These are phyloP conservation scores for Oryza coarctata DNA, from an alignment of 176 grass and related monocot genomes.

Conservation along the genomic window DNA sequence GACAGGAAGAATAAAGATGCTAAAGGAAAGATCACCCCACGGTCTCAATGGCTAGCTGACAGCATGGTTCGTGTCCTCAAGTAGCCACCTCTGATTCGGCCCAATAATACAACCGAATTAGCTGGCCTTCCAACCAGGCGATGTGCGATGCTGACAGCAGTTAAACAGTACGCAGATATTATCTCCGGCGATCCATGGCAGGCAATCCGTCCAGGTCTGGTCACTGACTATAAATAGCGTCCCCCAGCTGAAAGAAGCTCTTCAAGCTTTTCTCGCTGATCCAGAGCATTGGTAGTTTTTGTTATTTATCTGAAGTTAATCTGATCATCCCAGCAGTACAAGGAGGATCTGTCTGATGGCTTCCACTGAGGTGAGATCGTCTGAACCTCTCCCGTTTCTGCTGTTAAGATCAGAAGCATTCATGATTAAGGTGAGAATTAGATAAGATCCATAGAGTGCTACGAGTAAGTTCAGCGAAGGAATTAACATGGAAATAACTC, in stretches of 20 bases:
- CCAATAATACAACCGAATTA: not conserved
- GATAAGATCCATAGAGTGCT: not conserved
- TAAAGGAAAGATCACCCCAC: not conserved
- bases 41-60: not conserved
- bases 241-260: not conserved
- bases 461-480: not conserved
- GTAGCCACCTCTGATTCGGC: not conserved
- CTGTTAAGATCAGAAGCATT: no score
- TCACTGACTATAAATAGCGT: not conserved
- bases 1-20: not conserved
- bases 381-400: not conserved
- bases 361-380: not conserved
- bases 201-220: not conserved
- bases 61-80: not conserved
- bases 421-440: not conserved
- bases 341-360: not conserved
- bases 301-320: not conserved
- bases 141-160: not conserved
- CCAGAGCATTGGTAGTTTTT: not conserved
- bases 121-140: not conserved
- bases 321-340: not conserved
- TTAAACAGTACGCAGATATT: not conserved
- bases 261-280: not conserved
- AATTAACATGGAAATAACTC: not conserved
- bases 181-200: not conserved